These are phyloP conservation scores for Calocera cornea DNA, from an alignment of 768 basidiomycete species.

Conservation along the genomic window DNA sequence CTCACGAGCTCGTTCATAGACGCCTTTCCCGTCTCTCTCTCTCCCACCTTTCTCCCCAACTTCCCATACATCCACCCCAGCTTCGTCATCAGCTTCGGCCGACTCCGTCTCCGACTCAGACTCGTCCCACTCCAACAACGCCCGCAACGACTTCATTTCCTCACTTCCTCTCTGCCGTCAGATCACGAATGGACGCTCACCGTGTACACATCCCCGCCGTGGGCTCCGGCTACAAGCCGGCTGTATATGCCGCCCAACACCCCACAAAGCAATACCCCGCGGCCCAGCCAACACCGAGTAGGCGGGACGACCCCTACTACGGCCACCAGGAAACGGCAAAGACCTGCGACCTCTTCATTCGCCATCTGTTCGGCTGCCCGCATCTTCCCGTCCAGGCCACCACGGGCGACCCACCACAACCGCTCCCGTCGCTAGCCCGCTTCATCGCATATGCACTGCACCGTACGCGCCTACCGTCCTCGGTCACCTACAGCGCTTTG, in stretches of 20 bases:
- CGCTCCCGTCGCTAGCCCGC: constrained; percentile 50
- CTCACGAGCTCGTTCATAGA: background rate
- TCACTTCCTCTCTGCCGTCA: background rate
- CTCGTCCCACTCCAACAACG: no score
- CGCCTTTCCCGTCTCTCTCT: background rate
- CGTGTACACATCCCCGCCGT: background rate
- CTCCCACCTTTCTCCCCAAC: background rate
- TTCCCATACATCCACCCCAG: background rate
- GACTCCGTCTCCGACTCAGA: no score
- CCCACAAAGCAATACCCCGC: background rate
- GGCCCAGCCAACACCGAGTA: background rate
- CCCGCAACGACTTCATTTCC: background rate
- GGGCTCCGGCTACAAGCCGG: background rate
- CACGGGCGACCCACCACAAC: constrained; percentile 29
- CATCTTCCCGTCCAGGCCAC: constrained; percentile 47
- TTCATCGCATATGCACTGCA: constrained; percentile 84
- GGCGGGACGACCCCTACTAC: constrained; percentile 31
- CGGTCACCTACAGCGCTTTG: constrained; percentile 54
- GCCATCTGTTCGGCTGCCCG: constrained; percentile 74
- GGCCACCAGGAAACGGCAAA: constrained; percentile 64
- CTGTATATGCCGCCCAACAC: background rate
- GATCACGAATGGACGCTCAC: background rate
- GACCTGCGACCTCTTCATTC: constrained; percentile 65
- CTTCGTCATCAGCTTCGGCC: background rate
- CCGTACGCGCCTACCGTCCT: constrained; percentile 57